phyloP scores from a whole-genome alignment of 2,329 filamentous ascomycete species.

The Calonectria ilicicola region DNA sequence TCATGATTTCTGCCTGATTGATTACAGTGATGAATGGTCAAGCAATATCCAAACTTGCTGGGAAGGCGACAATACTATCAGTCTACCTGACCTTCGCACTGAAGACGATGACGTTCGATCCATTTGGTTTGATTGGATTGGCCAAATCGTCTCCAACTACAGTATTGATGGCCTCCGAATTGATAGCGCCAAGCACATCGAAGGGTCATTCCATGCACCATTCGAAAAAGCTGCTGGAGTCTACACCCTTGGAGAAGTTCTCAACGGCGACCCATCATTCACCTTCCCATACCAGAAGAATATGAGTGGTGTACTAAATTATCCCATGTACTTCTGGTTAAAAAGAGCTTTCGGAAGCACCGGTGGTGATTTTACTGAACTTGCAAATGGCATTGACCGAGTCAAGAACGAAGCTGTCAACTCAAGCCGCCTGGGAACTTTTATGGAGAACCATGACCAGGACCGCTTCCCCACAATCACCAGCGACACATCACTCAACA shows the following conservation, averaged over 20 bases:
- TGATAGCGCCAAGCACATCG: slow-evolving; percentile 72
- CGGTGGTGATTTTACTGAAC: slow-evolving; percentile 24
- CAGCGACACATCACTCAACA: slow-evolving; percentile 26
- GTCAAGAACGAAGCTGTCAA: slow-evolving; percentile 29
- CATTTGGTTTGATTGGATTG: slow-evolving; percentile 70
- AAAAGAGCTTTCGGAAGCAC: slow-evolving; percentile 23
- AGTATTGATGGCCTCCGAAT: slow-evolving; percentile 72
- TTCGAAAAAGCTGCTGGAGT: slow-evolving; percentile 68
- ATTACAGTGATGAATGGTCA: slow-evolving; percentile 27
- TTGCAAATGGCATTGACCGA: slow-evolving; percentile 12
- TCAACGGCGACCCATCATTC: slow-evolving; percentile 63
- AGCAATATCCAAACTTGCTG: slow-evolving; percentile 29
- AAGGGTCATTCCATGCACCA: slow-evolving; percentile 67
- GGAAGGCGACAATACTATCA: slow-evolving; percentile 33
- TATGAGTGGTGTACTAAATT: slow-evolving; percentile 72
- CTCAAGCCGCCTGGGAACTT: slow-evolving; percentile 28
- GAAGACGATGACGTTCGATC: slow-evolving; percentile 59
- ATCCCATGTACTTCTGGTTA: slow-evolving; percentile 58
- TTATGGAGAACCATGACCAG: slow-evolving; percentile 34
- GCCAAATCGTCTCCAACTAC: slow-evolving; percentile 68
- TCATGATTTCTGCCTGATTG: slow-evolving; percentile 29
- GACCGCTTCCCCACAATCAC: slow-evolving; percentile 26
- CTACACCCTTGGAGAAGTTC: slow-evolving; percentile 72
- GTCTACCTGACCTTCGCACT: slow-evolving; percentile 72
- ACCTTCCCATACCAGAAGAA: slow-evolving; percentile 64